phyloP scores from a whole-genome alignment of 2,329 filamentous ascomycete genomes.

The Dryadomyces sulphureus region DNA sequence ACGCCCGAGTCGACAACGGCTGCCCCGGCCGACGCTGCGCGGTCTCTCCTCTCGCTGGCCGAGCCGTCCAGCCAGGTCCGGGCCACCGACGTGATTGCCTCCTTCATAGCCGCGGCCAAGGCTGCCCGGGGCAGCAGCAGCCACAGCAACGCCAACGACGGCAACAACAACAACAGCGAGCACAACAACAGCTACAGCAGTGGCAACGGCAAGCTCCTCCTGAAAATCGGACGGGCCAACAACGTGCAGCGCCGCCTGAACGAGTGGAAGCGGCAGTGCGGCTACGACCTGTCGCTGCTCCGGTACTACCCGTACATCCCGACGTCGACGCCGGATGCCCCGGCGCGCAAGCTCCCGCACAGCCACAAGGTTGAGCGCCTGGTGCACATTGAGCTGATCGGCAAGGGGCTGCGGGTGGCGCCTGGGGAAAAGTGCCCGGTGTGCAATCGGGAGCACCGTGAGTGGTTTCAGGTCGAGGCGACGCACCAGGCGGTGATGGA shows the following conservation, averaged over 20 bases:
- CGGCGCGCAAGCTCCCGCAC: conserved; percentile 62
- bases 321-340: conserved; percentile 15
- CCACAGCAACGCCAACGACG: background rate
- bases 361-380: conserved; percentile 78
- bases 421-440: conserved; percentile 48
- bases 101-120: conserved; percentile 24
- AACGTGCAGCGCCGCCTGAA: conserved; percentile 87
- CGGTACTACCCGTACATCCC: conserved; percentile 79
- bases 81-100: conserved; percentile 39
- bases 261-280: conserved; percentile 88
- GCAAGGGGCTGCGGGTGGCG: conserved; percentile 38
- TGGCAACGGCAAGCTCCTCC: conserved; percentile 20
- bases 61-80: conserved; percentile 25
- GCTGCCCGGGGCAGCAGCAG: background rate
- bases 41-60: conserved; percentile 40
- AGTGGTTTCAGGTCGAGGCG: conserved; percentile 90
- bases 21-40: conserved; percentile 41
- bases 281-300: conserved; percentile 73
- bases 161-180: conserved; percentile 11
- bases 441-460: conserved; percentile 74
- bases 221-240: conserved; percentile 52
- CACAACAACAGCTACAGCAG: conserved; percentile 6
- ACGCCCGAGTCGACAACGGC: conserved; percentile 49
- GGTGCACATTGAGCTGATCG: conserved; percentile 75
- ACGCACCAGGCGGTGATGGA: conserved; percentile 53